phyloP scores from a whole-genome alignment of 2,329 filamentous ascomycete species.

The Paecilomyces niveus region DNA sequence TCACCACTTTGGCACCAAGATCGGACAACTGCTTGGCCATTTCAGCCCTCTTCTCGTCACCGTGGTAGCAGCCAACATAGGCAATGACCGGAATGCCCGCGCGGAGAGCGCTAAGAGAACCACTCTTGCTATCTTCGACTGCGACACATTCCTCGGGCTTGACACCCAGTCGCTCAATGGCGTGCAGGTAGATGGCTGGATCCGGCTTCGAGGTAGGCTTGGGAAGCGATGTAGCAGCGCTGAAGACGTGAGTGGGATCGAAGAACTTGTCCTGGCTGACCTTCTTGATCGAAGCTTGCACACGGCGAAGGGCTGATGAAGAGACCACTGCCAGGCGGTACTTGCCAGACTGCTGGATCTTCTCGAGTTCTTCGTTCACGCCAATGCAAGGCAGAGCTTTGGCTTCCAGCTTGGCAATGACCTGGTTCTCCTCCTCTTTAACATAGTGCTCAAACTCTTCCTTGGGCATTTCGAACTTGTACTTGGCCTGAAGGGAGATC shows the following conservation, averaged over 20 bases:
- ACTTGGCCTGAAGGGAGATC: slow-evolving; percentile 64
- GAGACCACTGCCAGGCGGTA: slow-evolving; percentile 76
- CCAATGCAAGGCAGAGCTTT: slow-evolving; percentile 62
- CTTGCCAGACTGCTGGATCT: slow-evolving; percentile 53
- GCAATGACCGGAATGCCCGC: slow-evolving; percentile 76
- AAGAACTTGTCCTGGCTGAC: slow-evolving; percentile 77
- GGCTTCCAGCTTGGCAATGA: slow-evolving; percentile 70
- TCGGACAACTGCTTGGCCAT: slow-evolving; percentile 58
- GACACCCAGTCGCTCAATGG: slow-evolving; percentile 66
- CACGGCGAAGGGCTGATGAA: slow-evolving; percentile 69
- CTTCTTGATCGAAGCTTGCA: slow-evolving; percentile 71
- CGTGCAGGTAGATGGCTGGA: slow-evolving; percentile 77
- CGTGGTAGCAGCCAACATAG: slow-evolving; percentile 73
- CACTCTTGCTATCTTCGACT: slow-evolving; percentile 83
- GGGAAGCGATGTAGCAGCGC: slow-evolving; percentile 69
- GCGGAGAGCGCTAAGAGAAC: slow-evolving; percentile 67
- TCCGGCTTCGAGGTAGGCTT: slow-evolving; percentile 86
- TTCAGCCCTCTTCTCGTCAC: slow-evolving; percentile 52
- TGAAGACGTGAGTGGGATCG: slow-evolving; percentile 66
- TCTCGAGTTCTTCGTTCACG: slow-evolving; percentile 60
- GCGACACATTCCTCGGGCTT: slow-evolving; percentile 66
- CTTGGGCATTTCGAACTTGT: slow-evolving; percentile 61
- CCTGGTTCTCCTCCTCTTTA: slow-evolving; percentile 68
- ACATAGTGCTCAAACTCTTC: slow-evolving; percentile 71
- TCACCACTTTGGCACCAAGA: slow-evolving; percentile 57